phyloP scores from a whole-genome alignment of 176 grass and related monocot genomes.

The Aechmea fasciata region DNA sequence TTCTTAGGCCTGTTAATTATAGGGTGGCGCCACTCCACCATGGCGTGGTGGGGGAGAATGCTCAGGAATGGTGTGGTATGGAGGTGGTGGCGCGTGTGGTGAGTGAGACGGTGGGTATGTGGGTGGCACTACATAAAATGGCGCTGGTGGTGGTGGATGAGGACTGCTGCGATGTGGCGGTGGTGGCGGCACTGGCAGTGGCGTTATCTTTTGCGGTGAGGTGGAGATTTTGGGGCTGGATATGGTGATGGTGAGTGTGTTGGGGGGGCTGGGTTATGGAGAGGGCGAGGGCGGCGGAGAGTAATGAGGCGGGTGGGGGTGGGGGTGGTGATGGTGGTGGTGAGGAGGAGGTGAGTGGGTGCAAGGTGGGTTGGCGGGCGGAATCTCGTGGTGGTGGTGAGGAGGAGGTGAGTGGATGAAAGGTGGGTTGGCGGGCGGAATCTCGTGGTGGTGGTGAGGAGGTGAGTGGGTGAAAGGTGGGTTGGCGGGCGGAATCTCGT shows the following conservation, averaged over 20 bases:
- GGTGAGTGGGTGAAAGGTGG: no score
- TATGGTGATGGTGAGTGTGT: background rate
- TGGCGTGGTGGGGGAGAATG: background rate
- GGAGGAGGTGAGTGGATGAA: background rate
- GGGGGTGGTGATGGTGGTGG: background rate
- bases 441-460: background rate
- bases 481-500: no score
- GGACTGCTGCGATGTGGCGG: background rate
- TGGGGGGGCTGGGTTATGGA: background rate
- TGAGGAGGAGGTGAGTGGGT: no score
- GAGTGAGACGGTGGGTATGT: background rate
- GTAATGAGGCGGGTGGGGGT: background rate
- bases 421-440: no score
- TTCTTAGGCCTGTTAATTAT: background rate
- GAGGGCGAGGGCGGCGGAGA: background rate
- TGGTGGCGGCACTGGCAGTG: background rate
- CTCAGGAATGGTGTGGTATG: background rate
- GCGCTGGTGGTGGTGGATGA: background rate
- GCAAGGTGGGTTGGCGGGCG: no score
- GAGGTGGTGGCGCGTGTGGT: background rate
- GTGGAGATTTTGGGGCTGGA: background rate
- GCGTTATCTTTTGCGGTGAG: background rate
- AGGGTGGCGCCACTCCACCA: background rate
- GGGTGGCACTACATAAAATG: background rate
- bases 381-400: no score